phyloP scores from a whole-genome alignment of 2,329 filamentous ascomycete genomes.

The Alternaria sp. region DNA sequence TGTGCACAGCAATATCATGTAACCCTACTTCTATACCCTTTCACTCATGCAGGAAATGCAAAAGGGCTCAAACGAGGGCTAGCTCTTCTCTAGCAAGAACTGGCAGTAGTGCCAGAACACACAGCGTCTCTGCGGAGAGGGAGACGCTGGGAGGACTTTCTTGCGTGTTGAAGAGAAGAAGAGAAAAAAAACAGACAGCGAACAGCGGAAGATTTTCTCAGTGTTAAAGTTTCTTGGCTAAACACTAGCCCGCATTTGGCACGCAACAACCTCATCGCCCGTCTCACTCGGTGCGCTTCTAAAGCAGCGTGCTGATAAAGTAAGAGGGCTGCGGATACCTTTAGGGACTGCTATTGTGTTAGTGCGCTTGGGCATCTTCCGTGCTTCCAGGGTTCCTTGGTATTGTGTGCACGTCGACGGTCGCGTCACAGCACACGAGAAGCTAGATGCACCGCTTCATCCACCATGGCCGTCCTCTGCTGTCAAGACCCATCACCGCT shows the following conservation, averaged over 20 bases:
- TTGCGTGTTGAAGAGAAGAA: constrained; percentile 41
- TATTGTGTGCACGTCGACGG: background rate
- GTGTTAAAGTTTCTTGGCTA: too few relatives aligned
- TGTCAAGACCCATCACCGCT: constrained; percentile 32
- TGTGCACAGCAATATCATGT: constrained; percentile 24
- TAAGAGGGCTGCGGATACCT: background rate
- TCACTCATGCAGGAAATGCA: constrained; percentile 44
- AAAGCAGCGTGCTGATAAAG: background rate
- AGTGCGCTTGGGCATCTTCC: background rate
- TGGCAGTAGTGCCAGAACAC: constrained; percentile 44
- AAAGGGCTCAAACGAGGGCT: constrained; percentile 52
- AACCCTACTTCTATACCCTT: constrained; percentile 47
- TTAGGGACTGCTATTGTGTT: background rate
- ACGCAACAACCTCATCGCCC: background rate
- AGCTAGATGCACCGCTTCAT: constrained; percentile 49
- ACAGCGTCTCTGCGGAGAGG: constrained; percentile 39
- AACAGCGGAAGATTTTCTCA: constrained; percentile 13
- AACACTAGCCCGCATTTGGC: background rate
- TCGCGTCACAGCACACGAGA: constrained; percentile 24
- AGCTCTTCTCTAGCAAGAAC: constrained; percentile 47
- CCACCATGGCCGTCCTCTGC: constrained; percentile 36
- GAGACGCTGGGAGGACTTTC: constrained; percentile 47
- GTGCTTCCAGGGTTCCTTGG: constrained; percentile 18
- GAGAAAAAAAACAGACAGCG: too few relatives aligned
- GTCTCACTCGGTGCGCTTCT: background rate